Base-by-base conservation (phyloP, 2,329 filamentous ascomycete genomes). In the Didymella pomorum region DNA sequence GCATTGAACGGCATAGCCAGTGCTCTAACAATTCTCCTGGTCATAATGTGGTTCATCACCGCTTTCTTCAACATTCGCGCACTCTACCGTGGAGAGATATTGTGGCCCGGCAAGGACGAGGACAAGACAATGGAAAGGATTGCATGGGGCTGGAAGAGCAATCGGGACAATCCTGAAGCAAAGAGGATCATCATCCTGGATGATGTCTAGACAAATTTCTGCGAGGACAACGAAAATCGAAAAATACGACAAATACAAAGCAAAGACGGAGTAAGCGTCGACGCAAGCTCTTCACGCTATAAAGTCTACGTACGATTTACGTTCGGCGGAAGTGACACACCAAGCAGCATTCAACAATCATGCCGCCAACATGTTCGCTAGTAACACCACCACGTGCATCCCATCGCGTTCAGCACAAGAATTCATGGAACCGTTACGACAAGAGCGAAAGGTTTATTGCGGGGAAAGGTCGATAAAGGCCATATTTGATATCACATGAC, bases 31-130 rank as follows among this genome's bases (percentile, higher is more conserved):
- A 72, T 87, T 20, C 63, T 83, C 14, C 70, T 89, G 51, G 79
- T 88, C 7, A 70, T 76, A 14, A 81, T 84, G 69, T 89, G 85
- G 82, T 47, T 86, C 1, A 79, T 86, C 0, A 81, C 85, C 23
- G 78, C 82, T 10, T 71, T 76, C 20, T 77, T 79, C 41, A 81
- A 86, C 66, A 67, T 84, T 2, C 74, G 78, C 23, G 86, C 85
- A 2, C 77, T 88, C 4, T 73, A 78, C 58, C 75, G 72, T 11
- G 76, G 81, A 52, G 78, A 85, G 49, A 82, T 88, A 42, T 75
- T 87, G 63, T 86, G 80, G 71, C 83, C 83, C 2, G 85, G 85
- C 1, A 74, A 70, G 41, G 73, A 76, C 48, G 73, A 76, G 31
- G 73, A 76, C 44, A 73, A 69, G 52, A 66, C 60, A 0, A 73